Evolutionary conservation across 192 early-diverging fungal genomes (phyloP).

Genomic region (Gonapodya prolifera): DNA sequence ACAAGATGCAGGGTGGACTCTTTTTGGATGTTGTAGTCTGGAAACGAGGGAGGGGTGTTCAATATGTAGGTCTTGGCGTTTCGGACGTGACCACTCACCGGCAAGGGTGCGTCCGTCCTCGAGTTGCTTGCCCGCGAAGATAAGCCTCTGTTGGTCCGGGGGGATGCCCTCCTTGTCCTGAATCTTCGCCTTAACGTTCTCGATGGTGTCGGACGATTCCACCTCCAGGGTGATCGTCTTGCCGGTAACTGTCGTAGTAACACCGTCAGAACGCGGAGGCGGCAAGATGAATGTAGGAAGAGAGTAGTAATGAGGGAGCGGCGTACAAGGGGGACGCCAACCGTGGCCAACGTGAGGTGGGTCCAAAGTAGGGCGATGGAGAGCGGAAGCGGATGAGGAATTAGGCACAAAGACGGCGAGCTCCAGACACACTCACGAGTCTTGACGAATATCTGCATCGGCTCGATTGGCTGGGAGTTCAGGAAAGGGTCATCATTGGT

Average conservation of each 20-base stretch:
- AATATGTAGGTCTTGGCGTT: not conserved
- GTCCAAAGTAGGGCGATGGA: too few species aligned
- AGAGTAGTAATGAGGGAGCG: not conserved
- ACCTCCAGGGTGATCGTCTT: conserved; percentile 75
- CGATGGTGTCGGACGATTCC: conserved; percentile 80
- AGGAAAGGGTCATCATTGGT: too few species aligned
- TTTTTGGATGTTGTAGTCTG: conserved; percentile 66
- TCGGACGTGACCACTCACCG: not conserved
- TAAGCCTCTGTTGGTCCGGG: conserved; percentile 65
- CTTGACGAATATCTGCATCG: conserved; percentile 84
- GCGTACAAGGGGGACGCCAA: not conserved
- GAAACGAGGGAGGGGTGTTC: not conserved
- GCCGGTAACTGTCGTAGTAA: conserved; percentile 74
- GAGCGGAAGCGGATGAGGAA: not conserved
- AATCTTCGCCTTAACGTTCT: conserved; percentile 68
- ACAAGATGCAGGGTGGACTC: conserved; percentile 58
- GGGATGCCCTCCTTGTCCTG: conserved; percentile 72
- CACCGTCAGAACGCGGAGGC: conserved; percentile 68
- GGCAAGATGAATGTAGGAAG: not conserved
- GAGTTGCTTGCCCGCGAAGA: conserved; percentile 69
- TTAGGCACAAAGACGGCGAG: not conserved
- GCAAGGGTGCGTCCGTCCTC: conserved; percentile 57
- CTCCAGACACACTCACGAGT: conserved; percentile 23
- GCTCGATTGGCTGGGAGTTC: too few species aligned
- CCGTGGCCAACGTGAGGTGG: too few species aligned